Evolutionary conservation across 106 monocot genomes (phyloP).

Genomic region (Dendrobium nobile): DNA sequence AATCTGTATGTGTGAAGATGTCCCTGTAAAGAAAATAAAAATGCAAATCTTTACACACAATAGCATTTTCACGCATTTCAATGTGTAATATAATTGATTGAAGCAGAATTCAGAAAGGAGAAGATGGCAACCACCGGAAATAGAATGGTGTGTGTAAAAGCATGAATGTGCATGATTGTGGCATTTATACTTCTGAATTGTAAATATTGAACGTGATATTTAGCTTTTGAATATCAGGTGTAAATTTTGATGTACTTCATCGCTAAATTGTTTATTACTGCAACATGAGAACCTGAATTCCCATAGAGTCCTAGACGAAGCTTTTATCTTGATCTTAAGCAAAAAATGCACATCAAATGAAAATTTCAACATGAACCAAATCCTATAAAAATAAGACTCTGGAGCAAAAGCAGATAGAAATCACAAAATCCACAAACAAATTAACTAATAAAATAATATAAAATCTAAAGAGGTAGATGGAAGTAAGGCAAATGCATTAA

Average conservation of each 20-base stretch:
- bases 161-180: no score
- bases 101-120: no score
- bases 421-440: not conserved
- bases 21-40: conserved; percentile 29
- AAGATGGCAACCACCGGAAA: no score
- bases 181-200: no score
- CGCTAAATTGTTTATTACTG: not conserved
- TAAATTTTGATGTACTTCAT: not conserved
- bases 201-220: not conserved
- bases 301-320: not conserved
- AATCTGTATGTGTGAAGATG: conserved; percentile 95
- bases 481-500: not conserved
- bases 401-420: not conserved
- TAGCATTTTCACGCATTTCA: not conserved
- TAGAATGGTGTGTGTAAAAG: no score
- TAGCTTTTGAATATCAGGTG: not conserved
- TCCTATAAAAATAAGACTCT: not conserved
- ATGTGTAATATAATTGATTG: not conserved
- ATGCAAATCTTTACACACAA: not conserved
- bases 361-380: not conserved
- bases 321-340: not conserved
- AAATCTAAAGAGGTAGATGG: not conserved
- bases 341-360: not conserved
- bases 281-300: not conserved
- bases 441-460: not conserved